These are phyloP conservation scores for Ganoderma resinaceum DNA, from an alignment of 1,284 basidiomycete genomes.

Conservation along the genomic window DNA sequence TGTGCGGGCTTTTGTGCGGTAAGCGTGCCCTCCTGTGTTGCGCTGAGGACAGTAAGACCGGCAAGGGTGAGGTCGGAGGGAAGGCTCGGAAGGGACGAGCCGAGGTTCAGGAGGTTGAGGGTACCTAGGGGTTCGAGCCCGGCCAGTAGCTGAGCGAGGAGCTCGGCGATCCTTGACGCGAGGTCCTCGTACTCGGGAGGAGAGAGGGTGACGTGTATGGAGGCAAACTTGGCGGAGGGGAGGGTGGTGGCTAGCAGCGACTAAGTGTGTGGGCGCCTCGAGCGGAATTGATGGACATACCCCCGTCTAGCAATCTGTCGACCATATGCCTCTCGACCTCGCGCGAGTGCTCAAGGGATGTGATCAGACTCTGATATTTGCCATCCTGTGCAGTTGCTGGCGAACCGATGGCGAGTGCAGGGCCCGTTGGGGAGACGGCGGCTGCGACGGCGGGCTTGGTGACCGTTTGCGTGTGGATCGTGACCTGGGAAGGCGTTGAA, in stretches of 20 bases:
- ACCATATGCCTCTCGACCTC: conserved; percentile 76
- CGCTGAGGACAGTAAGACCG: conserved; percentile 64
- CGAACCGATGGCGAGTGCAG: conserved; percentile 77
- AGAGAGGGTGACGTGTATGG: conserved; percentile 69
- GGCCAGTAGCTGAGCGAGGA: conserved; percentile 64
- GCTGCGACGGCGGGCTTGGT: conserved; percentile 31
- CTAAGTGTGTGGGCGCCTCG: conserved; percentile 20
- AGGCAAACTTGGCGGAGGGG: conserved; percentile 61
- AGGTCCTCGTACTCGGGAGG: conserved; percentile 66
- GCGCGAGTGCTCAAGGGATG: conserved; percentile 58
- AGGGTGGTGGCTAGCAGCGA: conserved; percentile 61
- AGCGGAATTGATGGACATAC: conserved; percentile 46
- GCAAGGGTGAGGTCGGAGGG: conserved; percentile 64
- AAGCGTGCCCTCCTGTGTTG: conserved; percentile 49
- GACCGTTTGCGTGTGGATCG: conserved; percentile 27
- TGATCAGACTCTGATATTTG: conserved; percentile 73
- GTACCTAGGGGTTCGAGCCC: conserved; percentile 71
- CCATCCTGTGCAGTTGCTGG: conserved; percentile 76
- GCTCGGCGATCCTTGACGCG: conserved; percentile 54
- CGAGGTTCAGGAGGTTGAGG: conserved; percentile 66
- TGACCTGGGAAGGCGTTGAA: conserved; percentile 23
- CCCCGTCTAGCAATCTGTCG: conserved; percentile 78
- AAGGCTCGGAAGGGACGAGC: conserved; percentile 50
- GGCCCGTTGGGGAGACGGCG: conserved; percentile 41
- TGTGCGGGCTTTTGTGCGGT: conserved; percentile 73